These are phyloP conservation scores for Steccherinum ochraceum DNA, from an alignment of 768 basidiomycete genomes.

Conservation along the genomic window DNA sequence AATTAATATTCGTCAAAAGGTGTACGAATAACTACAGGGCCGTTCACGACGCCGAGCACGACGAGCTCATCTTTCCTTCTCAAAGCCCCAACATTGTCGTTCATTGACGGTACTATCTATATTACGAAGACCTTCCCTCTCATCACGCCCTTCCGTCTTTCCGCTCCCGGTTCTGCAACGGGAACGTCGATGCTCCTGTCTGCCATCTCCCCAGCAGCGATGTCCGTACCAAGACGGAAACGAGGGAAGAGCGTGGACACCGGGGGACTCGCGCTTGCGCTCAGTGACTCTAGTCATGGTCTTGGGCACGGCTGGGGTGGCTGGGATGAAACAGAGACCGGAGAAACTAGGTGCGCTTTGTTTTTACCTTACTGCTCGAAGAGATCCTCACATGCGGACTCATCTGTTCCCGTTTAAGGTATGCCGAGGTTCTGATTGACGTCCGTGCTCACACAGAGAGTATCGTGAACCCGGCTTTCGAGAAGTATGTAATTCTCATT, in stretches of 20 bases:
- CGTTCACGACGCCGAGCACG: background rate
- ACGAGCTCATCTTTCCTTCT: too few species aligned
- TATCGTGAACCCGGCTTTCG: slow-evolving; percentile 42
- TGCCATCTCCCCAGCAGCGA: background rate
- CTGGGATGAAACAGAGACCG: slow-evolving; percentile 41
- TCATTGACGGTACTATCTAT: background rate
- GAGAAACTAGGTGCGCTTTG: slow-evolving; percentile 42
- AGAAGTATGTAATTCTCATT: background rate
- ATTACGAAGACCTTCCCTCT: background rate
- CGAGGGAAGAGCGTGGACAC: slow-evolving; percentile 64
- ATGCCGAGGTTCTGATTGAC: slow-evolving; percentile 78
- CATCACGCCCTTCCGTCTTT: background rate
- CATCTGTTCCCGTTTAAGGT: slow-evolving; percentile 31
- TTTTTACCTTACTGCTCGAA: too few species aligned
- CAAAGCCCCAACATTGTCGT: background rate
- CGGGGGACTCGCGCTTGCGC: slow-evolving; percentile 81
- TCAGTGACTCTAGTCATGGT: slow-evolving; percentile 39
- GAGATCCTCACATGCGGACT: slow-evolving; percentile 16
- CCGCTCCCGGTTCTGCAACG: background rate
- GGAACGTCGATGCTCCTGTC: background rate
- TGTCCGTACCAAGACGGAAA: background rate
- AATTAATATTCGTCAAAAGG: too few species aligned
- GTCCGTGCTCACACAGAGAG: slow-evolving; percentile 79
- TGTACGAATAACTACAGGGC: too few species aligned
- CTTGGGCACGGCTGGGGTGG: slow-evolving; percentile 70